Base-by-base conservation (phyloP, 2,329 filamentous ascomycete species). In the Aspergillus quadrilineatus region DNA sequence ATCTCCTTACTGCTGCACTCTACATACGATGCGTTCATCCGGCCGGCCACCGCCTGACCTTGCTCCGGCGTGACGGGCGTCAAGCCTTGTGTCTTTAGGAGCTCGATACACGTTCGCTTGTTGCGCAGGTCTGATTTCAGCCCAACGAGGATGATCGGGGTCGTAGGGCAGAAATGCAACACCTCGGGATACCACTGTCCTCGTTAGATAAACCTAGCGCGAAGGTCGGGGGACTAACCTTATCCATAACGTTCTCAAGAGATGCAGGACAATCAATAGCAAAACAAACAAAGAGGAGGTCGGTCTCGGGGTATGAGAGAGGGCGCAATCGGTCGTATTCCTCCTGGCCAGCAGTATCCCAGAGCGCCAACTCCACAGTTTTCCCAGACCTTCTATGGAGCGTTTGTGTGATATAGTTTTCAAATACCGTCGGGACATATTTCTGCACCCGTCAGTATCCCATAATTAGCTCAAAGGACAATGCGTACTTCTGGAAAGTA, bases 1-100 rank as follows among this genome's bases (percentile, higher is more conserved):
- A 96, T 94, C 77, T 97, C 94, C 78, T 97, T 97, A 76, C 91
- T 96, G 73, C 92, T 96, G 82, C 94, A 99, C 79, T 99, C 94
- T 85, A 96, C 93, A 79, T 99, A 99, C 69, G 87, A 83, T 10
- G 94, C 94, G 61, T 87, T 87, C 94, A 99, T 99, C 78, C 93
- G 94, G 69, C 88, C 85, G 55, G 94, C 92, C 28, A 99, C 92
- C 7, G 85, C 83, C 71, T 89, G 84, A 61, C 93, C 94, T 76
- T 99, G 93, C 67, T 96, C 90, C 50, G 87, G 86, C 1, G 92
- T 97, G 48, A 99, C 93, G 4, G 94, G 94, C 2, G 93, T 97
- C 58, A 99, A 84, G 47, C 94, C 94, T 75, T 99, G 94, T 14
- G 93, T 96, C 79, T 96, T 97, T 77, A 99, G 90, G 73, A 99